Evolutionary conservation across 169 alveolate genomes (phyloP), one percentile per base, ranked within the genome.

Genomic region (Plasmodium inui): DNA sequence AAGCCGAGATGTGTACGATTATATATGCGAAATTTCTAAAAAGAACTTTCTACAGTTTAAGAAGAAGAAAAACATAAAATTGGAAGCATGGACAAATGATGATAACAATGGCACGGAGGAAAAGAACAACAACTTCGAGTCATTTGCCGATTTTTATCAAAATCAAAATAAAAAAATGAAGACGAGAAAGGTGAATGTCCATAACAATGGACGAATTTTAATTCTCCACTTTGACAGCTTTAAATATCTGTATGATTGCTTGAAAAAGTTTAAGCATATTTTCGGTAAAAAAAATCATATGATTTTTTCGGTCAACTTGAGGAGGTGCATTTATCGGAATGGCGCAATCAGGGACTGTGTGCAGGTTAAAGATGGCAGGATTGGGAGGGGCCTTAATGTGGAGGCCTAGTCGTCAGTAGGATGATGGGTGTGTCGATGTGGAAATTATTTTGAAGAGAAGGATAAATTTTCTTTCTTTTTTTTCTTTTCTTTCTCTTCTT

Each of bases 141-240:
- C 94, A 12, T 88, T 88, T 88, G 82, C 74, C 1, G 94, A 88
- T 61, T 88, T 88, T 78, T 88, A 88, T 57, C 90, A 88, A 88
- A 86, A 74, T 86, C 71, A 88, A 88, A 78, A 88, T 88, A 88
- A 88, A 28, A 88, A 32, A 55, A 22, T 79, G 67, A 88, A 57
- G 82, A 70, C 37, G 22, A 79, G 53, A 67, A 78, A 61, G 41
- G 37, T 88, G 72, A 61, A 61, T 41, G 46, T 88, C 5, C 80
- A 79, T 44, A 88, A 88, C 72, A 88, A 88, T 78, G 94, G 94
- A 57, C 79, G 94, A 26, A 88, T 71, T 61, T 61, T 88, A 88
- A 88, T 88, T 79, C 53, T 88, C n/a, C 88, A 79, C 71, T 88
- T 88, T 88, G 83, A 88, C 53, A 88, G 82, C 34, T 88, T 88